These are phyloP conservation scores for Inosperma sp. DNA, from an alignment of 768 basidiomycete species.

Conservation along the genomic window DNA sequence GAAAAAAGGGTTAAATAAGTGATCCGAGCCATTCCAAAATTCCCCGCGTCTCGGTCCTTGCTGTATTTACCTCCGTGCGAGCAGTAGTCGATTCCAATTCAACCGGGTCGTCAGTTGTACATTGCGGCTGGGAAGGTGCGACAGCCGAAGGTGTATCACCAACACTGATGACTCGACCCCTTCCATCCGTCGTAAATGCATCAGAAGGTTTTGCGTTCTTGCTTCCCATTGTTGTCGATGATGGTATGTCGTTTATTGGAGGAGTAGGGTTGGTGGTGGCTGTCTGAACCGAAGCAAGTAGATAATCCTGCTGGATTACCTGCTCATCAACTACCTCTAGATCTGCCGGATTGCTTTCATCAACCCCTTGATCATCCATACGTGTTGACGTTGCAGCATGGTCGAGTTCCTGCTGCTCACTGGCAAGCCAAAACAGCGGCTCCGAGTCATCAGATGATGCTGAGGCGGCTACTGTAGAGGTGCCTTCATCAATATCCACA, in stretches of 20 bases:
- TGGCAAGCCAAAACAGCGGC: not conserved
- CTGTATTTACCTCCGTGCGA: constrained; percentile 10
- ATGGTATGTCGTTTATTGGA: not conserved
- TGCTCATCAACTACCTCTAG: no score
- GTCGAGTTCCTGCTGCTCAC: not conserved
- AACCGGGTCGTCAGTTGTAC: not conserved
- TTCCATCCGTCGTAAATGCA: constrained; percentile 61
- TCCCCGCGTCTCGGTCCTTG: not conserved
- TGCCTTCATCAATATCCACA: constrained; percentile 13
- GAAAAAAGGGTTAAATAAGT: constrained; percentile 6
- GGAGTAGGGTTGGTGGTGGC: no score
- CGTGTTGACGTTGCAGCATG: no score
- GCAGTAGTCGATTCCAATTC: not conserved
- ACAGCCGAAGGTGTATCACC: constrained; percentile 7
- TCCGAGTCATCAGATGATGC: constrained; percentile 18
- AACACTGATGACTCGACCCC: constrained; percentile 55
- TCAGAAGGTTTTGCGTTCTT: constrained; percentile 18
- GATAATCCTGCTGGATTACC: no score
- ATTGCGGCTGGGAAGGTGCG: constrained; percentile 8
- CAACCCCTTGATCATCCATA: no score
- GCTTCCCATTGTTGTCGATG: constrained; percentile 1
- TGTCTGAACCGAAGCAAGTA: no score
- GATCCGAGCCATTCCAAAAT: constrained; percentile 5
- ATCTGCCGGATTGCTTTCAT: no score
- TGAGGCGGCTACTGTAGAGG: constrained; percentile 24